Evolutionary conservation across 768 basidiomycete genomes (phyloP).

Genomic region (Infundibulicybe gibba): DNA sequence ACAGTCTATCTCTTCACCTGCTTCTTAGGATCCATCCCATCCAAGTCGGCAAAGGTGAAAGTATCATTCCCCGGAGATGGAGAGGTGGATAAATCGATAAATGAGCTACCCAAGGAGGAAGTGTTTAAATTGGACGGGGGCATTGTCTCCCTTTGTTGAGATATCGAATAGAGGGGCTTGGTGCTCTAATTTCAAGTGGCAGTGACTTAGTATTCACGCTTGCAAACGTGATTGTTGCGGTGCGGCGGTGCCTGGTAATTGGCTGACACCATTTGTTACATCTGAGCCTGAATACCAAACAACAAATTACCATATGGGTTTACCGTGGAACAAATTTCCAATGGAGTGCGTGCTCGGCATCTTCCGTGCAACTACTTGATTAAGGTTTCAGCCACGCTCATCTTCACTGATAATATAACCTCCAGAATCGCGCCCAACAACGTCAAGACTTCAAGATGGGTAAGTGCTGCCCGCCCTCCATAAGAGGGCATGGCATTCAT

Average conservation of each 20-base stretch:
- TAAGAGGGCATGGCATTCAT: slow-evolving; percentile 13
- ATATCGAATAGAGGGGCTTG: no score
- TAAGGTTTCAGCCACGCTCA: slow-evolving; percentile 45
- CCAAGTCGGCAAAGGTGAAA: slow-evolving; percentile 37
- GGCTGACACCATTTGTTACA: neutral
- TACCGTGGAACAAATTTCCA: no score
- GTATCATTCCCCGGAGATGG: slow-evolving; percentile 9
- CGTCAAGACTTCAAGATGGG: slow-evolving; percentile 66
- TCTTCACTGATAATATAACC: slow-evolving; percentile 14
- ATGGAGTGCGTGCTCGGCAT: slow-evolving; percentile 8
- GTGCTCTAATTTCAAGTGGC: no score
- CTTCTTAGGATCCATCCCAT: slow-evolving; percentile 39
- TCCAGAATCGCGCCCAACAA: slow-evolving; percentile 37
- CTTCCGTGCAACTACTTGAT: slow-evolving; percentile 28
- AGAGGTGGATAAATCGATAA: no score
- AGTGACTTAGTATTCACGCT: no score
- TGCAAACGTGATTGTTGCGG: no score
- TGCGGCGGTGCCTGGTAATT: neutral
- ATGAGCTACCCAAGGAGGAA: no score
- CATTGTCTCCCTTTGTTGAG: no score
- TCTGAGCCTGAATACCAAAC: neutral
- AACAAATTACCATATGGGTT: no score
- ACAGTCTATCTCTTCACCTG: slow-evolving; percentile 27
- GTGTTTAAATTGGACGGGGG: no score
- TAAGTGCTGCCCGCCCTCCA: slow-evolving; percentile 32